A percentile compares a stretch with the other conserved stretches of the same genome.
Evolutionary conservation across 75 land plant genomes (phyloP).

Genomic region (Pinus tabuliformis): DNA sequence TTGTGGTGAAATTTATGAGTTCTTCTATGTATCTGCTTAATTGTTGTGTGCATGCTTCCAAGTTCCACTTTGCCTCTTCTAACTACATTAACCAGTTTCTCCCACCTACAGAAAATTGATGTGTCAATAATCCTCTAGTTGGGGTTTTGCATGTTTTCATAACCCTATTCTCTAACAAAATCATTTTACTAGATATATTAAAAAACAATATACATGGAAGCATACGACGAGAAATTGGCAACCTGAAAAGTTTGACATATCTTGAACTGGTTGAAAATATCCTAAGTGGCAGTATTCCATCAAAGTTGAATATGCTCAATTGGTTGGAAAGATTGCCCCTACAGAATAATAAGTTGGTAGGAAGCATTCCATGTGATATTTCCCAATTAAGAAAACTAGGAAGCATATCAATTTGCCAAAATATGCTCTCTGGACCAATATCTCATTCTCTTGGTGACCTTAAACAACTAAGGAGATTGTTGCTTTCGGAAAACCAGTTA

Average conservation of each 20-base stretch:
- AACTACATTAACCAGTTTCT: not conserved
- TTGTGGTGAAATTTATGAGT: too few relatives aligned
- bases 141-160: slow-evolving; percentile 3
- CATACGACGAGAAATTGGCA: slow-evolving; percentile 14
- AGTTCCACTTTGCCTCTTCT: not conserved
- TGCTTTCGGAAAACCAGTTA: slow-evolving; percentile 32
- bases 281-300: slow-evolving; percentile 19
- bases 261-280: slow-evolving; percentile 19
- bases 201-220: slow-evolving; percentile 3
- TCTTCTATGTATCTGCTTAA: too few relatives aligned
- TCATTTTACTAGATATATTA: not conserved
- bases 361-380: slow-evolving; percentile 30
- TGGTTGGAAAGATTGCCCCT: slow-evolving; percentile 12
- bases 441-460: slow-evolving; percentile 16
- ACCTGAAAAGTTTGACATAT: slow-evolving; percentile 17
- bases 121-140: not conserved
- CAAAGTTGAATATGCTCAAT: not conserved
- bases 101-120: not conserved
- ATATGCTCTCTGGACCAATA: slow-evolving; percentile 9
- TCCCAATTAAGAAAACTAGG: slow-evolving; percentile 22
- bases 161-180: not conserved
- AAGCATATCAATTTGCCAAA: not conserved
- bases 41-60: too few relatives aligned
- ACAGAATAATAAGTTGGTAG: slow-evolving; percentile 21
- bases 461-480: slow-evolving; percentile 15